Conservation (phyloP, 2,329 filamentous ascomycete species). For the Fusarium sp. region DNA sequence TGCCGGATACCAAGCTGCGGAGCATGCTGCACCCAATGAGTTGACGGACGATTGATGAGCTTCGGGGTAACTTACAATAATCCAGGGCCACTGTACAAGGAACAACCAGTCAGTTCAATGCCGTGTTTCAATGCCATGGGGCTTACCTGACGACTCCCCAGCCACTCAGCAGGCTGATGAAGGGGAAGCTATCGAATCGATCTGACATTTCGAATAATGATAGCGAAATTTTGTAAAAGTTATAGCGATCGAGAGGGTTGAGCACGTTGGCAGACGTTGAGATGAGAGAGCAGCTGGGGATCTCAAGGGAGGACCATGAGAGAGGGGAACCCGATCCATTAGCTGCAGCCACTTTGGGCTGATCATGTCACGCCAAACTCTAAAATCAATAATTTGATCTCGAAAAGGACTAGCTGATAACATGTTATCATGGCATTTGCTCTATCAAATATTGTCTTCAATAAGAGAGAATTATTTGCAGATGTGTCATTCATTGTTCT, state of each 20-base stretch:
- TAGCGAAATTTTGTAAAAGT: accelerated
- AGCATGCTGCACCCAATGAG: neutral
- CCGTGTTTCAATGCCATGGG: too few relatives aligned
- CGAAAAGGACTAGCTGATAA: accelerated
- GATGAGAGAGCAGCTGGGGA: neutral
- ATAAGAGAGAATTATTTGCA: accelerated
- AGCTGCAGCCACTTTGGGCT: neutral
- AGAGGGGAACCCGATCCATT: neutral
- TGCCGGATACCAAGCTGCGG: neutral
- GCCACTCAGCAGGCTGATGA: neutral
- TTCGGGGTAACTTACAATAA: neutral
- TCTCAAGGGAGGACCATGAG: neutral
- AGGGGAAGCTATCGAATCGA: neutral
- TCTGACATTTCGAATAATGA: neutral
- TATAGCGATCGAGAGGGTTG: accelerated
- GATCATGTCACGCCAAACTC: neutral
- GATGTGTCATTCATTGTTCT: neutral
- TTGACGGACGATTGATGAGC: accelerated
- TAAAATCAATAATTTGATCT: neutral
- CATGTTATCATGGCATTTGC: accelerated
- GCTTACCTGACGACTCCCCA: slow-evolving; percentile 9
- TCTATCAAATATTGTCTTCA: accelerated
- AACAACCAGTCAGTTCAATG: neutral
- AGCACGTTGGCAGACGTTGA: accelerated
- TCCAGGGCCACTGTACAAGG: neutral